Evolutionary conservation across 768 basidiomycete genomes (phyloP), one percentile per base, ranked within the genome.

Genomic region (Russula earlei): DNA sequence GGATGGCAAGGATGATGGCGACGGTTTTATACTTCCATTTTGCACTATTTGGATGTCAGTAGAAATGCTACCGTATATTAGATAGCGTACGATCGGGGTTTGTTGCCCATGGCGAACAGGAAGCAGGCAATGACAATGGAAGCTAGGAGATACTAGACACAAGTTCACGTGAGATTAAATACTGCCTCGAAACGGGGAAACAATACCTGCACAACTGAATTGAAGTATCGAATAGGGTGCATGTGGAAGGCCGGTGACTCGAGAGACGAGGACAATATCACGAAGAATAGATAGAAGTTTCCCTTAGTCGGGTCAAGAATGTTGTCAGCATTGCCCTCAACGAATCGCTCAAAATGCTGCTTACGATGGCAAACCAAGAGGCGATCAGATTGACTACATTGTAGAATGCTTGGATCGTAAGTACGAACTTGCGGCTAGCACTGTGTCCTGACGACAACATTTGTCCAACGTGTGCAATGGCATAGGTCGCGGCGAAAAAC

Each of bases 231-330:
- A 64, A 94, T 86, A 12, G 79, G 75, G 0, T 59, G 66, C 47
- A 92, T 71, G 5, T 74, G 71, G 64, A 94, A 91, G 0, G 78
- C 77, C 10, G 77, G 72, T 55, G 85, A 82, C 63, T 97, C 91
- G 54, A 97, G 66, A 0, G 93, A 91, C 6, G 87, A 86, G 3
- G 93, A 95, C 29, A 98, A 71, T 27, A 98, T 84, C 65, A 93
- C 92, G 67, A 95, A 97, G 72, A 94, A 95, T 29, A 95, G 70
- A 68, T 90, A 97, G 68, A 91, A 93, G 65, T 95, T 97, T n/a
- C 91, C 94, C 84, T 93, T 40, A 19, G 20, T 37, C 17, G 17
- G 25, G 27, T 5, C 47, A 43, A 11, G 56, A 40, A 17, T 14
- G 25, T 38, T 11, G 61, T 55, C 20, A 50, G 43, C 53, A 20